Evolutionary conservation across 2,329 filamentous ascomycete species (phyloP).

Genomic region (Ceratocystis ficicola): DNA sequence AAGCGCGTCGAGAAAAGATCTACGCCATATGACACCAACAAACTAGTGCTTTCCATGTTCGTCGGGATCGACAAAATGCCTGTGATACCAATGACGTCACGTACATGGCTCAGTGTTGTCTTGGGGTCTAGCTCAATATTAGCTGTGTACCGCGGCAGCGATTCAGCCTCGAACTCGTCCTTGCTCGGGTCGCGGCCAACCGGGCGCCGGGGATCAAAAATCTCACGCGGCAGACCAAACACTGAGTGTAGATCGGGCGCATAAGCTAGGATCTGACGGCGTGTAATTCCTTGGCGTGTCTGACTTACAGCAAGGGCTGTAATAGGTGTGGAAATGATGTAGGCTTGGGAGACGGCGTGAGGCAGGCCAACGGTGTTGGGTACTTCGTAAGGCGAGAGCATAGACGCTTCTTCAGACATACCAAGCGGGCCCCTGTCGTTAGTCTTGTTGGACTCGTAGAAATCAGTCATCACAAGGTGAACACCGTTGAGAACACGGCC

Average conservation of each 20-base stretch:
- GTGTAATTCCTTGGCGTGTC: conserved; percentile 84
- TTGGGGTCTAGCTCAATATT: conserved; percentile 74
- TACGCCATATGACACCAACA: conserved; percentile 77
- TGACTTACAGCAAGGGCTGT: conserved; percentile 70
- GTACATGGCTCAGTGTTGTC: conserved; percentile 65
- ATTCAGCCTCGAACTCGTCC: conserved; percentile 65
- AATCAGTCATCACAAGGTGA: conserved; percentile 72
- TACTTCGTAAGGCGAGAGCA: conserved; percentile 52
- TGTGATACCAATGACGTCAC: conserved; percentile 65
- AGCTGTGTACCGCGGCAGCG: conserved; percentile 63
- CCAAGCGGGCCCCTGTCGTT: conserved; percentile 77
- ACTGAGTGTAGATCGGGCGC: conserved; percentile 62
- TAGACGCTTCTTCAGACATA: conserved; percentile 54
- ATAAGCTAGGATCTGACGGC: conserved; percentile 67
- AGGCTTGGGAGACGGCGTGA: conserved; percentile 67
- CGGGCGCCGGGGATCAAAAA: conserved; percentile 77
- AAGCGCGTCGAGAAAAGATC: conserved; percentile 82
- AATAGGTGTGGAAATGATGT: conserved; percentile 67
- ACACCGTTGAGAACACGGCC: conserved; percentile 59
- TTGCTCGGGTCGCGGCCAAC: conserved; percentile 72
- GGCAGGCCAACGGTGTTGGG: conserved; percentile 50
- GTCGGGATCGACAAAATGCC: conserved; percentile 64
- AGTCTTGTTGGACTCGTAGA: conserved; percentile 72
- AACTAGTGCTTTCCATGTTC: conserved; percentile 77
- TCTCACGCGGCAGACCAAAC: conserved; percentile 61